Conservation (phyloP, 2,329 filamentous ascomycete species). For the Monosporascus cannonballus region DNA sequence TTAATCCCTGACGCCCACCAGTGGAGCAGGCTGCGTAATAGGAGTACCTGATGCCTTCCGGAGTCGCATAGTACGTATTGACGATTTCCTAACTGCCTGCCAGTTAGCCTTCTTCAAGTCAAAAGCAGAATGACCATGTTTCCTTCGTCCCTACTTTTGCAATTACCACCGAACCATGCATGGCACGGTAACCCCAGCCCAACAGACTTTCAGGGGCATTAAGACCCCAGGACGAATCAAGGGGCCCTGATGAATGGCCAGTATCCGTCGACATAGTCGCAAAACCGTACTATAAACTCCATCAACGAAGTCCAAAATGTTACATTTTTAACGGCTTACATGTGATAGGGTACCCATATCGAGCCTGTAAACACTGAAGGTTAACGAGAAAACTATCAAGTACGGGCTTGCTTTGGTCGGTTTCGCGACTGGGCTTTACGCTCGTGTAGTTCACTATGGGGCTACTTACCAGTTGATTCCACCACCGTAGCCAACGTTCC, state of each 20-base stretch:
- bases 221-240: slow-evolving; percentile 32
- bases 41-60: slow-evolving; percentile 34
- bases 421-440: no score
- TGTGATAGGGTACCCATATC: slow-evolving; percentile 36
- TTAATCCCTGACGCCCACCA: slow-evolving; percentile 53
- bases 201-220: slow-evolving; percentile 28
- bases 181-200: slow-evolving; percentile 36
- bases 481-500: slow-evolving; percentile 24
- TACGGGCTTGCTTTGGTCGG: no score
- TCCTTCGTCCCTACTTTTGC: slow-evolving; percentile 26
- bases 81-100: slow-evolving; percentile 31
- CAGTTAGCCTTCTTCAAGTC: not conserved
- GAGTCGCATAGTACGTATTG: slow-evolving; percentile 39
- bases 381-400: no score
- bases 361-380: slow-evolving; percentile 8
- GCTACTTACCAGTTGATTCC: slow-evolving; percentile 25
- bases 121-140: not conserved
- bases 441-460: not conserved
- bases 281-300: slow-evolving; percentile 29
- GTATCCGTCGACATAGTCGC: slow-evolving; percentile 38
- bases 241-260: slow-evolving; percentile 30
- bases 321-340: slow-evolving; percentile 2
- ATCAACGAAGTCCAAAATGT: not conserved
- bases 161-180: slow-evolving; percentile 43
- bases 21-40: slow-evolving; percentile 56